Conservation (phyloP, 2,329 filamentous ascomycete species). For the Alternaria sp. region DNA sequence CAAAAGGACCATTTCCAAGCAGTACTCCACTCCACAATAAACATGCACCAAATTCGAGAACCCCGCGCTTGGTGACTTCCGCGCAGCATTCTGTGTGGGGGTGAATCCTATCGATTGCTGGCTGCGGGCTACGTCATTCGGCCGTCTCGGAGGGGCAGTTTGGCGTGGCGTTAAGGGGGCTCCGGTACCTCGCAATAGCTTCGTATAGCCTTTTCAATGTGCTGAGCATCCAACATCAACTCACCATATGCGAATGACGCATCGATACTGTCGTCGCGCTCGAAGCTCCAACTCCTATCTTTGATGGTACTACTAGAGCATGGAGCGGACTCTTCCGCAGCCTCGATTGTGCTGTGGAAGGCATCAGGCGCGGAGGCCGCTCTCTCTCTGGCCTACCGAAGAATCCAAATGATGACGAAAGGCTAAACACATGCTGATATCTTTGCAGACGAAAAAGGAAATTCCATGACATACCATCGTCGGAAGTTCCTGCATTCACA, state of each 20-base stretch:
- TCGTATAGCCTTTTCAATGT: conserved; percentile 83
- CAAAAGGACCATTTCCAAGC: conserved; percentile 5
- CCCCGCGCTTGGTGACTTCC: conserved; percentile 91
- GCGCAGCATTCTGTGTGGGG: conserved; percentile 95
- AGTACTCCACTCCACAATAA: conserved; percentile 8
- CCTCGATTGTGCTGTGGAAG: conserved; percentile 96
- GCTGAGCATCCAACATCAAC: conserved; percentile 25
- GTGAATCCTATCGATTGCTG: conserved; percentile 63
- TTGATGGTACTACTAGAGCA: conserved; percentile 96
- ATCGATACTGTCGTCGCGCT: conserved; percentile 94
- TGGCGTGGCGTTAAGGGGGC: neutral
- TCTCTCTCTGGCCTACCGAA: neutral
- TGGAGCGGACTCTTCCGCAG: conserved; percentile 97
- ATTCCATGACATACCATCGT: conserved; percentile 99
- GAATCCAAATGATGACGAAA: neutral
- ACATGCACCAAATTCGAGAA: neutral
- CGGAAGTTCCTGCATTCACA: conserved; percentile 90
- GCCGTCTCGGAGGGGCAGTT: conserved; percentile 48
- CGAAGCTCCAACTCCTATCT: conserved; percentile 93
- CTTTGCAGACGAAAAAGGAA: conserved; percentile 74
- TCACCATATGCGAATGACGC: conserved; percentile 80
- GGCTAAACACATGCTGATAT: neutral
- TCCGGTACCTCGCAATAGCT: conserved; percentile 57
- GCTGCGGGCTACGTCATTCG: conserved; percentile 22
- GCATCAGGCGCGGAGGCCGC: conserved; percentile 60